These are phyloP conservation scores for Musa itinerans DNA, from an alignment of 176 grass and related monocot species.

Conservation along the genomic window DNA sequence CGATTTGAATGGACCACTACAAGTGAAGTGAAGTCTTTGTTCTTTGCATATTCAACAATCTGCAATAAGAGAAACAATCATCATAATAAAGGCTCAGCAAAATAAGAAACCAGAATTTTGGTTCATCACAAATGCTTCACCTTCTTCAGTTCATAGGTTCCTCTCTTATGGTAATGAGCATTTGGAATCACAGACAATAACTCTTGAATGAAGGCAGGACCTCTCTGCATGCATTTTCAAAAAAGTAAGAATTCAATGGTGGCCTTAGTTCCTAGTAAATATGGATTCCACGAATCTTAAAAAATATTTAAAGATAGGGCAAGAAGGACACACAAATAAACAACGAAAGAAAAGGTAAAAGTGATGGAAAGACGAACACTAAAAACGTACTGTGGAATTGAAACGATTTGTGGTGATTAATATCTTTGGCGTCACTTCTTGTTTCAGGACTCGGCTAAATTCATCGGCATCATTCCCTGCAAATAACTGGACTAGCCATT, in stretches of 20 bases:
- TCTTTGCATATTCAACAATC: slow-evolving; percentile 92
- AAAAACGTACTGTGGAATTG: slow-evolving; percentile 59
- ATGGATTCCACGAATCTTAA: no score
- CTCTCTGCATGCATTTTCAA: slow-evolving; percentile 35
- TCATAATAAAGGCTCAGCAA: slow-evolving; percentile 13
- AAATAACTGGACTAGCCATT: slow-evolving; percentile 38
- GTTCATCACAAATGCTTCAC: slow-evolving; percentile 21
- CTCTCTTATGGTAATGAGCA: slow-evolving; percentile 73
- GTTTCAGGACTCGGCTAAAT: slow-evolving; percentile 71
- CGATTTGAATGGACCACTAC: slow-evolving; percentile 85
- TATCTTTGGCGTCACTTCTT: slow-evolving; percentile 51
- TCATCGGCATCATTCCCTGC: slow-evolving; percentile 91
- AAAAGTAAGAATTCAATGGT: neutral
- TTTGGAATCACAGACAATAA: slow-evolving; percentile 80
- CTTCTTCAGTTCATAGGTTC: slow-evolving; percentile 98
- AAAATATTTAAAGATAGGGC: no score
- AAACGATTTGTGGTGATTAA: slow-evolving; percentile 55
- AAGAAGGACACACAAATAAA: neutral
- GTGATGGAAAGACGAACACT: neutral
- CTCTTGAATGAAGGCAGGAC: slow-evolving; percentile 80
- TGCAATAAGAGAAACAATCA: slow-evolving; percentile 26
- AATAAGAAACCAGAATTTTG: neutral
- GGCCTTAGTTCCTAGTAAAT: slow-evolving; percentile 9
- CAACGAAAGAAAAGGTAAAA: neutral
- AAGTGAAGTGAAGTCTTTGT: slow-evolving; percentile 74